These are phyloP conservation scores for Fusarium pseudonygamai DNA, from an alignment of 2,329 filamentous ascomycete genomes.

Conservation along the genomic window DNA sequence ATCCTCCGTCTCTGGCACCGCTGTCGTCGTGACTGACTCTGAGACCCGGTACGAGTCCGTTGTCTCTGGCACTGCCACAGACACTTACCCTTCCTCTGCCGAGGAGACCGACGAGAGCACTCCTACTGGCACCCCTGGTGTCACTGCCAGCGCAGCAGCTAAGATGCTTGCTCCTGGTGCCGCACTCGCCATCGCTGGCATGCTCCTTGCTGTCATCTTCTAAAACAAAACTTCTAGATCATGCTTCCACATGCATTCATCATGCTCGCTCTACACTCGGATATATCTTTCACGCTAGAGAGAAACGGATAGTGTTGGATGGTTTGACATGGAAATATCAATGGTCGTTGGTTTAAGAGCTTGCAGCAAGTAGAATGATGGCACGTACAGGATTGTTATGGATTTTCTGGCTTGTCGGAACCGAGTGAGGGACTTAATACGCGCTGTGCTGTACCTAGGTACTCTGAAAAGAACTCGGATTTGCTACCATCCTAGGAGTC, in stretches of 20 bases:
- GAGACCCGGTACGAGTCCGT: constrained; percentile 22
- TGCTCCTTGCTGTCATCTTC: constrained; percentile 42
- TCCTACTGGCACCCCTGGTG: constrained; percentile 42
- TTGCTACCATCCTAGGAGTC: constrained; percentile 11
- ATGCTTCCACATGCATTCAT: constrained; percentile 19
- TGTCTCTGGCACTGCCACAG: constrained; percentile 22
- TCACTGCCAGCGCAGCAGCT: constrained; percentile 47
- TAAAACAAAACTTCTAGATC: constrained; percentile 30
- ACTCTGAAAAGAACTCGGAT: constrained; percentile 35
- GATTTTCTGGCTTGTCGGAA: constrained; percentile 29
- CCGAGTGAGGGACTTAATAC: constrained; percentile 38
- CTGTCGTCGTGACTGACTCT: constrained; percentile 27
- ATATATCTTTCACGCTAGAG: constrained; percentile 24
- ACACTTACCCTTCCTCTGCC: constrained; percentile 26
- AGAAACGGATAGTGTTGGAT: constrained; percentile 29
- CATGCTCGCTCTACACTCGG: constrained; percentile 13
- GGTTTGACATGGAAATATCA: constrained; percentile 14
- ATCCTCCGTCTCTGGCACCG: constrained; percentile 30
- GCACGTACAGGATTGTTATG: constrained; percentile 34
- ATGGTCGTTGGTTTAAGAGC: constrained; percentile 23
- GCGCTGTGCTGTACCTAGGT: constrained; percentile 38
- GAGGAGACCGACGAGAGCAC: constrained; percentile 26
- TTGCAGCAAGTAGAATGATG: constrained; percentile 28
- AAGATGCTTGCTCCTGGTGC: constrained; percentile 36
- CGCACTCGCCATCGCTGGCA: constrained; percentile 39